phyloP scores from a whole-genome alignment of 2,329 filamentous ascomycete genomes.

The Hypoxylon sp. region DNA sequence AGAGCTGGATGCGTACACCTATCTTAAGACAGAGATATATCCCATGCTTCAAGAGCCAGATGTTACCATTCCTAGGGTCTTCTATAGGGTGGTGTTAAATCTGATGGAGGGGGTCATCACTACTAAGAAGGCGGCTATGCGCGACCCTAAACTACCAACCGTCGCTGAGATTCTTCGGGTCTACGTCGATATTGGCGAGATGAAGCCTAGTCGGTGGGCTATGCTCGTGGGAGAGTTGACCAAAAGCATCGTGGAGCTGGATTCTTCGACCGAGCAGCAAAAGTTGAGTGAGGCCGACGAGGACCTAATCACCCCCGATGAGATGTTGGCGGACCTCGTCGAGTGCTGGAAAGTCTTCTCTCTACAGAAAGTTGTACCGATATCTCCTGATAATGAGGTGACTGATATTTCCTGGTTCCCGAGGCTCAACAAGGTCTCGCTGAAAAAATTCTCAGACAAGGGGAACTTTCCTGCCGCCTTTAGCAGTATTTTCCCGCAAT shows the following conservation, averaged over 20 bases:
- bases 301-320: conserved; percentile 43
- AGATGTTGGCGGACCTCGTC: conserved; percentile 51
- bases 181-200: conserved; percentile 47
- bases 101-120: conserved; percentile 46
- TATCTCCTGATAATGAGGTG: conserved; percentile 28
- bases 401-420: conserved; percentile 46
- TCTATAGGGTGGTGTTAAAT: conserved; percentile 41
- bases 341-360: conserved; percentile 53
- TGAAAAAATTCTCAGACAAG: conserved; percentile 31
- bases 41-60: conserved; percentile 42
- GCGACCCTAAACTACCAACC: conserved; percentile 46
- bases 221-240: conserved; percentile 48
- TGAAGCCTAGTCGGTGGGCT: conserved; percentile 48
- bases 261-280: conserved; percentile 39
- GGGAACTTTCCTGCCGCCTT: conserved; percentile 45
- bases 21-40: conserved; percentile 43
- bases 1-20: conserved; percentile 36
- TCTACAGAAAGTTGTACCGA: conserved; percentile 40
- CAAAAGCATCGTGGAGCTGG: conserved; percentile 44
- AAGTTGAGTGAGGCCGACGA: conserved; percentile 42
- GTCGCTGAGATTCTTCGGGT: conserved; percentile 51
- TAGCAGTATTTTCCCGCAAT: conserved; percentile 48
- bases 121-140: conserved; percentile 47
- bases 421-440: conserved; percentile 35
- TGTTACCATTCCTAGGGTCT: conserved; percentile 44